Evolutionary conservation across 305 asterid genomes (phyloP).

Genomic region (Rubia tinctorum): DNA sequence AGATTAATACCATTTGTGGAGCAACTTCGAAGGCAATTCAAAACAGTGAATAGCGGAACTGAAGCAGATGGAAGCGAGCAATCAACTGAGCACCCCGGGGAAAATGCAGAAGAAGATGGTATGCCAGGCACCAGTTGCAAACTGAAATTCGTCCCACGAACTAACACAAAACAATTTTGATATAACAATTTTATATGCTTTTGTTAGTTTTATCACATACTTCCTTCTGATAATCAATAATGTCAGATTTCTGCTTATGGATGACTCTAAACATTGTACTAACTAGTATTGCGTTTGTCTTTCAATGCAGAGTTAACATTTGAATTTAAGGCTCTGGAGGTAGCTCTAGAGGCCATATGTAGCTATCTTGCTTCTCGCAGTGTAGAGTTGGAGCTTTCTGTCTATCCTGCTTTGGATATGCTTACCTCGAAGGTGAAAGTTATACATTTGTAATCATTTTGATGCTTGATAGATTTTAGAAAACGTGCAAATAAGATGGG

Average conservation of each 20-base stretch:
- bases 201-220: not conserved
- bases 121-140: slow-evolving; percentile 9
- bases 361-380: slow-evolving; percentile 81
- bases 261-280: not conserved
- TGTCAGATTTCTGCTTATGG: not conserved
- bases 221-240: not conserved
- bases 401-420: slow-evolving; percentile 85
- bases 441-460: not conserved
- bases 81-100: slow-evolving; percentile 45
- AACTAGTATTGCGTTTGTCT: slow-evolving; percentile 4
- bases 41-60: slow-evolving; percentile 34
- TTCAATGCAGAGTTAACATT: slow-evolving; percentile 61
- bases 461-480: not conserved
- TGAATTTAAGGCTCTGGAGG: slow-evolving; percentile 45
- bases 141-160: not conserved
- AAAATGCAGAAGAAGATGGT: slow-evolving; percentile 82
- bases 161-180: not conserved
- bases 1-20: slow-evolving; percentile 69
- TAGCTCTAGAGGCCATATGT: slow-evolving; percentile 86
- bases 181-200: not conserved
- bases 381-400: slow-evolving; percentile 78
- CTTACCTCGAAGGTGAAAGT: slow-evolving; percentile 77
- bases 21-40: slow-evolving; percentile 71
- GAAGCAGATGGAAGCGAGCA: slow-evolving; percentile 51
- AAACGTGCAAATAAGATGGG: not conserved